phyloP scores from a whole-genome alignment of 805 yeast species.

The Candida broadrunensis region DNA sequence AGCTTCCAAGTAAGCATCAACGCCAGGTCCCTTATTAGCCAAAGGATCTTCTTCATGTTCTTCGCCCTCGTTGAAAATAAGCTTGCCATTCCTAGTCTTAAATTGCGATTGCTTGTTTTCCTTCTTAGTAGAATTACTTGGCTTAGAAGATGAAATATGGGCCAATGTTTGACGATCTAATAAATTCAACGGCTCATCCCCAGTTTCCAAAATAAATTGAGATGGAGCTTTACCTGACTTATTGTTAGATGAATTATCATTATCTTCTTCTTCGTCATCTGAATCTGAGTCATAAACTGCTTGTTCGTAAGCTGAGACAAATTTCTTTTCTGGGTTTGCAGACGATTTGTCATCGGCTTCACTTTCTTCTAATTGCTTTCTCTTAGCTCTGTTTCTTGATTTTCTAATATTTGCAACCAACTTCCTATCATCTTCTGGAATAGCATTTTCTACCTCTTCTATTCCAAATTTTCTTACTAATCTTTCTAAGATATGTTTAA shows the following conservation, averaged over 20 bases:
- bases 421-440: conserved; percentile 89
- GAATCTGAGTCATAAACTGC: conserved; percentile 76
- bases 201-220: conserved; percentile 75
- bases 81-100: conserved; percentile 62
- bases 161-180: conserved; percentile 82
- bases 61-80: conserved; percentile 57
- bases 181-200: conserved; percentile 80
- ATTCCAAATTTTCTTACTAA: conserved; percentile 87
- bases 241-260: conserved; percentile 22
- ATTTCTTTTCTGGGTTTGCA: conserved; percentile 41
- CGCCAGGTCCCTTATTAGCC: conserved; percentile 49
- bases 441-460: conserved; percentile 73
- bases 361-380: conserved; percentile 53
- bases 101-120: conserved; percentile 39
- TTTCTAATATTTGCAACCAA: conserved; percentile 83
- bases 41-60: conserved; percentile 45
- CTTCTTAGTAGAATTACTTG: conserved; percentile 54
- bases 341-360: conserved; percentile 13
- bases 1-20: conserved; percentile 92
- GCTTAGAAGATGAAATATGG: conserved; percentile 85
- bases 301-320: conserved; percentile 87
- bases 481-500: conserved; percentile 90
- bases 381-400: conserved; percentile 77
- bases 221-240: conserved; percentile 39
- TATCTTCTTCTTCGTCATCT: conserved; percentile 53